These are phyloP conservation scores for Coelastrella sp. DNA, from an alignment of 139 green algal species.

Conservation along the genomic window DNA sequence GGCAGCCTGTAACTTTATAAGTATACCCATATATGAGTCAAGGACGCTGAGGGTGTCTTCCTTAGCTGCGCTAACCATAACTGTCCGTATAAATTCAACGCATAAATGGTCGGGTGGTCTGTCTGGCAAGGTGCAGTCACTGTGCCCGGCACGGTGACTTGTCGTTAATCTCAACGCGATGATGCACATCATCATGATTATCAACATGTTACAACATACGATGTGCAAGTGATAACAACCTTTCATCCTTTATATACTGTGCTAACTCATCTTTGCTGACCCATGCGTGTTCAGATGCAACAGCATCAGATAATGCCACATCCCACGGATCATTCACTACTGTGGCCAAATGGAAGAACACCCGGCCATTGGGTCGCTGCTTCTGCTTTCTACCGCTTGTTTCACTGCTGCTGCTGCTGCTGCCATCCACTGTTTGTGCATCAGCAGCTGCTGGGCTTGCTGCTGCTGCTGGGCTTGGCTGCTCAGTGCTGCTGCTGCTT, in stretches of 20 bases:
- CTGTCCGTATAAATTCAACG: too few relatives aligned
- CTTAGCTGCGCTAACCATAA: too few relatives aligned
- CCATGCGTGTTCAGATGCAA: neutral
- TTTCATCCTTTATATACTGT: conserved; percentile 17
- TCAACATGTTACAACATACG: conserved; percentile 7
- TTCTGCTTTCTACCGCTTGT: neutral
- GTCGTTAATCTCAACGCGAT: neutral
- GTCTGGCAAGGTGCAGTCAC: too few relatives aligned
- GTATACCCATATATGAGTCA: too few relatives aligned
- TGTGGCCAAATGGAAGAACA: conserved; percentile 35
- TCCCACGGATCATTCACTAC: conserved; percentile 40
- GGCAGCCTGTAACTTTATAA: too few relatives aligned
- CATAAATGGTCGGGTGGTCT: too few relatives aligned
- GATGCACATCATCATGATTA: neutral
- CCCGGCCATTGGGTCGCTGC: neutral
- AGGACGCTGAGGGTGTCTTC: too few relatives aligned
- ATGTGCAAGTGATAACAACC: neutral
- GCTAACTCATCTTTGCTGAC: conserved; percentile 28
- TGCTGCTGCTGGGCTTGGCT: neutral
- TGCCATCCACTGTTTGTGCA: neutral
- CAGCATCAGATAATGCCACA: neutral
- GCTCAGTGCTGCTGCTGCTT: neutral
- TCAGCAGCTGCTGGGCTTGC: neutral
- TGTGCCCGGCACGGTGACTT: too few relatives aligned
- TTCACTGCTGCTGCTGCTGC: neutral